phyloP scores from a whole-genome alignment of 345 rosid genomes.

The Streptanthus diversifolius region DNA sequence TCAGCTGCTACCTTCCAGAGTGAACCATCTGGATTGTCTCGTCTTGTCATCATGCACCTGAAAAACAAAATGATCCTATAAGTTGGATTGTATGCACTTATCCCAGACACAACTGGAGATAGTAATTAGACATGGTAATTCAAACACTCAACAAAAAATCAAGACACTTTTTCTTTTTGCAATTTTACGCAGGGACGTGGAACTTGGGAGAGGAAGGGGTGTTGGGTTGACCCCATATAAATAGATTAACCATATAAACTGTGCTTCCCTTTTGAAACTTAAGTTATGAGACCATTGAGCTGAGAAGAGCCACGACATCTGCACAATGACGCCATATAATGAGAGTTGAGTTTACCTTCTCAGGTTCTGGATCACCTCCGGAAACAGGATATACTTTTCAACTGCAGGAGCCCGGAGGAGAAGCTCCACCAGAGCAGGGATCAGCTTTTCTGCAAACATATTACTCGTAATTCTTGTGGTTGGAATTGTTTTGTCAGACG shows the following conservation, averaged over 20 bases:
- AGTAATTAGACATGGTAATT: neutral
- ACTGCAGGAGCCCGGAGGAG: slow-evolving; percentile 59
- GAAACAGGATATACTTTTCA: slow-evolving; percentile 63
- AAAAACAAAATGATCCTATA: slow-evolving; percentile 19
- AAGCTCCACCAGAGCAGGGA: slow-evolving; percentile 76
- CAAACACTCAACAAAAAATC: neutral
- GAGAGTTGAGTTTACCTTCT: slow-evolving; percentile 59
- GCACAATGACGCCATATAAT: neutral
- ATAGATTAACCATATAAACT: slow-evolving; percentile 3
- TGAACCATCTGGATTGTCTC: slow-evolving; percentile 91
- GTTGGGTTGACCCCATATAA: neutral
- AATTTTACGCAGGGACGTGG: neutral
- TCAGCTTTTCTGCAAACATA: slow-evolving; percentile 71
- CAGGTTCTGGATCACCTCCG: slow-evolving; percentile 79
- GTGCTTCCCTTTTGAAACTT: slow-evolving; percentile 5
- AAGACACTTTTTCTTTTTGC: neutral
- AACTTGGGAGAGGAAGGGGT: neutral
- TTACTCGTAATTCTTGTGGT: slow-evolving; percentile 42
- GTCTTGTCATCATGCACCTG: slow-evolving; percentile 93
- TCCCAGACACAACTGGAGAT: neutral
- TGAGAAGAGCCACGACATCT: neutral
- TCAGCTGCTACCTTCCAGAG: slow-evolving; percentile 90
- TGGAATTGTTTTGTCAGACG: slow-evolving; percentile 30
- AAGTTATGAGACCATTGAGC: neutral
- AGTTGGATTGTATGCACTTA: slow-evolving; percentile 15